Base-by-base conservation (phyloP, 2,329 filamentous ascomycete species). In the Pseudofabraea citricarpa region DNA sequence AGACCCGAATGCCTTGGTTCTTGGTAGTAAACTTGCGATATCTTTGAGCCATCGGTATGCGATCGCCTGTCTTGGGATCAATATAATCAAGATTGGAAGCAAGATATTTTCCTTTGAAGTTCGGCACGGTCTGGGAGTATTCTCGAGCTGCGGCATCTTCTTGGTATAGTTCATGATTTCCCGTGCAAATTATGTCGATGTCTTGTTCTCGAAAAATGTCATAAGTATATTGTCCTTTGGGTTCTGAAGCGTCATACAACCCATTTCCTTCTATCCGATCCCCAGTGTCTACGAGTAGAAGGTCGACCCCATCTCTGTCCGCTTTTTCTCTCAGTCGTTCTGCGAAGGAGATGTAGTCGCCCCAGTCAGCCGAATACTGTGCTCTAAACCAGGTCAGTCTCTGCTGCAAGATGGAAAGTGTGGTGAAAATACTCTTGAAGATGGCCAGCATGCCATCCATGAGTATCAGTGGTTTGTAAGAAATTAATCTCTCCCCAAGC, bases 401-500 rank as follows among this genome's bases (percentile, higher is more conserved):
- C 23, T 6, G 13, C 20, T n/a, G n/a, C n/a, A n/a, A n/a, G n/a
- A n/a, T n/a, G n/a, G n/a, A n/a, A n/a, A n/a, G n/a, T n/a, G n/a
- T n/a, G n/a, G n/a, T n/a, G n/a, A 18, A 38, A 75, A 59, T 70
- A 89, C 83, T 98, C 93, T 70, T 90, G 84, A 5, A 97, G 69
- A 71, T 98, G 93, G 1, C 93, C 93, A 8, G 81, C 89, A 60
- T 94, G 83, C 93, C 93, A 98, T 56, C 93, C 91, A 67, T 97
- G 93, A 4, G 87, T 93, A 63, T 97, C 87, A 31, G 93, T 97
- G 1, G 93, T 97, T 60, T 95, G 90, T n/a, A 98, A 68, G 64
- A 95, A 94, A 72, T 97, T 97, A 59, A 97, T 75, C 63, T 95
- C 85, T n/a, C 87, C 90, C 88, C 90, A 96, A 56, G 81, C 77